Percentiles rank a stretch among this genome's conserved stretches.
These are phyloP conservation scores for Solanum sejunctum DNA, from an alignment of 257 asterid species.

Conservation along the genomic window DNA sequence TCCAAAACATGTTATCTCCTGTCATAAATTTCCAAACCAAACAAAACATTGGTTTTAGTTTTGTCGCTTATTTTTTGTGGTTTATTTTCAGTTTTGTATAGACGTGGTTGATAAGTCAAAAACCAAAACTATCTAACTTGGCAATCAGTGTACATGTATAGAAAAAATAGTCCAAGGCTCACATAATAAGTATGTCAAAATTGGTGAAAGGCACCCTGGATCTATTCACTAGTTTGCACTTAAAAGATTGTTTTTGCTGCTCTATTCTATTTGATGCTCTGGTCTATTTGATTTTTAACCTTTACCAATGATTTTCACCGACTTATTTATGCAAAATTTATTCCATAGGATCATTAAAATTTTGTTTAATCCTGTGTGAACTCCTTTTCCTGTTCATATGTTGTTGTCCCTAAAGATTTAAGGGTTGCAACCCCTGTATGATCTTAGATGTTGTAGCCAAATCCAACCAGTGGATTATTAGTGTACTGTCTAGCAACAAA, in stretches of 20 bases:
- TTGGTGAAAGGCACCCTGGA: background rate
- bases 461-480: background rate
- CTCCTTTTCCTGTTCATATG: background rate
- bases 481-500: background rate
- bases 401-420: background rate
- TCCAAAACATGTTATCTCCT: too few species aligned
- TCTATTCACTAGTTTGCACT: background rate
- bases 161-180: background rate
- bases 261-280: background rate
- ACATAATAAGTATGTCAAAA: background rate
- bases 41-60: background rate
- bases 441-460: background rate
- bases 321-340: background rate
- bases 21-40: background rate
- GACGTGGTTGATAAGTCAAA: background rate
- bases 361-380: background rate
- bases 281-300: background rate
- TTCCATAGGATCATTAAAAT: background rate
- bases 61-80: background rate
- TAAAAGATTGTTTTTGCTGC: background rate
- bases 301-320: background rate
- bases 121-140: background rate
- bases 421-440: background rate
- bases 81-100: background rate
- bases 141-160: background rate